Evolutionary conservation across 179 eudicot genomes (phyloP).

Genomic region (Vitellaria paradoxa): DNA sequence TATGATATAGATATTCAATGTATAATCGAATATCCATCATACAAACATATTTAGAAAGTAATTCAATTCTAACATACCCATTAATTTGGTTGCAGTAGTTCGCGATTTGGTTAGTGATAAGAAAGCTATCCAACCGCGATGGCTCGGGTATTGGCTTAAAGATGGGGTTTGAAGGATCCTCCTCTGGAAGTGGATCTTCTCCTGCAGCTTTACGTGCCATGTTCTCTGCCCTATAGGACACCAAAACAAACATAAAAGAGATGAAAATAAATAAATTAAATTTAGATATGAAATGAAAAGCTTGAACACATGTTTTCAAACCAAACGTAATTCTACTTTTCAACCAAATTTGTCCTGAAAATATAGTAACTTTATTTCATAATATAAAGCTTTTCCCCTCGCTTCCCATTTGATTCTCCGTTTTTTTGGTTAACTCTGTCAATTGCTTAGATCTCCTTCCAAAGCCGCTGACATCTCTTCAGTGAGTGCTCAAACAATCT

Average conservation of each 20-base stretch:
- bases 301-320: not conserved
- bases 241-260: not conserved
- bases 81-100: constrained; percentile 96
- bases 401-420: not conserved
- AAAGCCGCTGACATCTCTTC: not conserved
- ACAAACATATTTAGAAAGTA: no score
- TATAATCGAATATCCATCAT: no score
- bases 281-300: not conserved
- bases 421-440: no score
- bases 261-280: not conserved
- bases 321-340: not conserved
- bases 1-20: no score
- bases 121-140: constrained; percentile 82
- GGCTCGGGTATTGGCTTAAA: constrained; percentile 90
- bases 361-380: not conserved
- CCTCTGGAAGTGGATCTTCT: constrained; percentile 93
- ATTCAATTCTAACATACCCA: constrained; percentile 46
- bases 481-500: no score
- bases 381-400: not conserved
- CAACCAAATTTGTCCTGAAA: not conserved
- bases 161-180: constrained; percentile 80
- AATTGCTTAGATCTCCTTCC: not conserved
- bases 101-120: constrained; percentile 83
- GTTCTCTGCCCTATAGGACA: constrained; percentile 67
- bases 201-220: constrained; percentile 84